These are phyloP conservation scores for Gymnopus androsaceus DNA, from an alignment of 1,284 basidiomycete genomes.

Conservation along the genomic window DNA sequence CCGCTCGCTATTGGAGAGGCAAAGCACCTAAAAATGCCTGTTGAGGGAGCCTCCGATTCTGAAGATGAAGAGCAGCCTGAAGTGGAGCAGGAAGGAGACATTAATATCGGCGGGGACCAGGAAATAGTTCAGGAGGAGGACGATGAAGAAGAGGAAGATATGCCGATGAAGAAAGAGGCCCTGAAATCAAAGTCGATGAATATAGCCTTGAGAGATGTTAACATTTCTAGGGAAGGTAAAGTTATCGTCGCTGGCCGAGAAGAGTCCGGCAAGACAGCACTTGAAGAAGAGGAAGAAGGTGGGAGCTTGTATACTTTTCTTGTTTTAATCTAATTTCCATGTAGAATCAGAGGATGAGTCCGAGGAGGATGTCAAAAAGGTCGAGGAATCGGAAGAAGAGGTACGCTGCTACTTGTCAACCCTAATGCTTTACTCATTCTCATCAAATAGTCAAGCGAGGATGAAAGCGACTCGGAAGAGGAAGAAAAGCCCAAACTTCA, in stretches of 20 bases:
- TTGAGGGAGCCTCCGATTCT: conserved; percentile 61
- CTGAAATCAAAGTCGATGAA: conserved; percentile 59
- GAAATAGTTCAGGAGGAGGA: conserved; percentile 46
- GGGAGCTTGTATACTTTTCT: conserved; percentile 4
- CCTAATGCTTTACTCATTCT: conserved; percentile 9
- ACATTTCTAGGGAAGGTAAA: conserved; percentile 74
- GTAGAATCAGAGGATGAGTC: conserved; percentile 46
- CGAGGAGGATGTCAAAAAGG: conserved; percentile 43
- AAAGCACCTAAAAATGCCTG: conserved; percentile 77
- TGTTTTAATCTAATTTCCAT: conserved; percentile 8
- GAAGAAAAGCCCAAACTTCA: conserved; percentile 63
- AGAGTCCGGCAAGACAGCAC: conserved; percentile 68
- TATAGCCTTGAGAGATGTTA: conserved; percentile 72
- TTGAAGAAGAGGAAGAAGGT: conserved; percentile 44
- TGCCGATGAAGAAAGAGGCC: conserved; percentile 33
- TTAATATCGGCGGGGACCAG: conserved; percentile 58
- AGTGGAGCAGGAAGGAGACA: conserved; percentile 51
- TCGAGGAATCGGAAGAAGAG: conserved; percentile 48
- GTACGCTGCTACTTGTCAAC: conserved; percentile 30
- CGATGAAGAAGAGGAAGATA: conserved; percentile 48
- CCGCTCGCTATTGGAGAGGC: conserved; percentile 81
- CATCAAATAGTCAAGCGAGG: conserved; percentile 65
- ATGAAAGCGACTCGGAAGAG: conserved; percentile 71
- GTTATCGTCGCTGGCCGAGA: conserved; percentile 75
- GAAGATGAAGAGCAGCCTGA: conserved; percentile 52